Conservation (phyloP, 2,329 filamentous ascomycete genomes). For the Penicillium hordei region DNA sequence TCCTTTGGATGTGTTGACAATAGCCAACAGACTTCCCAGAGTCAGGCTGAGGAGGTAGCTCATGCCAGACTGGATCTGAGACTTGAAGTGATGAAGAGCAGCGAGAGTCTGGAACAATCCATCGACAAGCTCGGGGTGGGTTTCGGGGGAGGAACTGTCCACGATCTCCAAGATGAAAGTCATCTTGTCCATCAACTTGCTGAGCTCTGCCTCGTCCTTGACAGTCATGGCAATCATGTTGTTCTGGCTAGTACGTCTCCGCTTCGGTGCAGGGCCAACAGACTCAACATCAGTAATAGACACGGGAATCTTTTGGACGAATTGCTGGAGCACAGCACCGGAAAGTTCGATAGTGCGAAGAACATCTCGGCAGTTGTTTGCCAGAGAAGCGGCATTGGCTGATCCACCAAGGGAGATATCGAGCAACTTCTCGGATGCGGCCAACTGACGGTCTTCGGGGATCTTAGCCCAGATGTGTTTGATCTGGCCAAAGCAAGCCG, state of each 20-base stretch:
- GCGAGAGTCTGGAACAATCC: slow-evolving; percentile 81
- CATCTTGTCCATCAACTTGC: slow-evolving; percentile 68
- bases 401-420: slow-evolving; percentile 40
- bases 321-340: slow-evolving; percentile 67
- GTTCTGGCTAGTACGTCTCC: slow-evolving; percentile 73
- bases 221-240: slow-evolving; percentile 63
- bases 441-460: slow-evolving; percentile 38
- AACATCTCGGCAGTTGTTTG: slow-evolving; percentile 57
- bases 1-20: slow-evolving; percentile 72
- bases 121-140: slow-evolving; percentile 72
- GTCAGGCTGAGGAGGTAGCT: slow-evolving; percentile 87
- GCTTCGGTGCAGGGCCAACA: slow-evolving; percentile 71
- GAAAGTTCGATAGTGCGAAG: slow-evolving; percentile 72
- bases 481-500: slow-evolving; percentile 67
- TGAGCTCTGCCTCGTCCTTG: slow-evolving; percentile 65
- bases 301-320: slow-evolving; percentile 72
- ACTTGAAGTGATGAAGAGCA: slow-evolving; percentile 80
- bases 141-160: slow-evolving; percentile 73
- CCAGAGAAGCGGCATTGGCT: slow-evolving; percentile 27
- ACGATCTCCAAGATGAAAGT: slow-evolving; percentile 88
- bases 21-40: slow-evolving; percentile 75
- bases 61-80: slow-evolving; percentile 78
- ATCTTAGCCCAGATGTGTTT: slow-evolving; percentile 66
- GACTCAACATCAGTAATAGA: slow-evolving; percentile 68
- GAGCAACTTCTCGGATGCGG: slow-evolving; percentile 41